Conservation (phyloP, 305 asterid species). For the Fraxinus greggii region DNA sequence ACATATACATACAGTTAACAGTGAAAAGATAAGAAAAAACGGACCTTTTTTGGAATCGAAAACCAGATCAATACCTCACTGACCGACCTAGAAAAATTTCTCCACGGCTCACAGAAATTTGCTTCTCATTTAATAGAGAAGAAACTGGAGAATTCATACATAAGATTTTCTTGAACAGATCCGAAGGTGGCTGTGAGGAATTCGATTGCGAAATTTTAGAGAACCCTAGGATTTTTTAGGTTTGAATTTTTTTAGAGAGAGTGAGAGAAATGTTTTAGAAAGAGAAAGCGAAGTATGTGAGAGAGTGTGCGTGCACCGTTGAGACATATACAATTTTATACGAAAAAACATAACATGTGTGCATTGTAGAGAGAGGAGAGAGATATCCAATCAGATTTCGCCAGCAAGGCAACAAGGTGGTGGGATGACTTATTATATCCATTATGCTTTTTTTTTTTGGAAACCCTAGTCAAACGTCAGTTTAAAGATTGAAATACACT, state of each 20-base stretch:
- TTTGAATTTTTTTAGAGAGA: not conserved
- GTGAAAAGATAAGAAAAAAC: constrained; percentile 1
- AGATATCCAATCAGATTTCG: not conserved
- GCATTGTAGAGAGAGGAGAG: not conserved
- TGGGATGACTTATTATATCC: not conserved
- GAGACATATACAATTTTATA: not conserved
- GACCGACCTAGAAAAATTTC: not conserved
- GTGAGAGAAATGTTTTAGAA: constrained; percentile 4
- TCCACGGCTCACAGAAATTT: not conserved
- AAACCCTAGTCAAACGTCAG: constrained; percentile 2
- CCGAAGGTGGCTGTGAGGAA: not conserved
- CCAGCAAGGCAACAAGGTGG: not conserved
- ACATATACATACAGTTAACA: not conserved
- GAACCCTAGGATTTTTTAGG: constrained; percentile 3
- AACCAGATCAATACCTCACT: not conserved
- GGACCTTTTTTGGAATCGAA: not conserved
- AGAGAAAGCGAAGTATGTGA: not conserved
- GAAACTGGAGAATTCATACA: not conserved
- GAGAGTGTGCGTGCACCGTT: not conserved
- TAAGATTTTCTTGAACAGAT: not conserved
- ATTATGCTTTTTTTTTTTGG: not conserved
- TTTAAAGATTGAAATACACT: not conserved
- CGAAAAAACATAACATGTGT: not conserved
- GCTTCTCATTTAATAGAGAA: not conserved
- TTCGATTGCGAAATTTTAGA: not conserved